A percentile compares a stretch with the other conserved stretches of the same genome.
Evolutionary conservation across 1,284 basidiomycete species (phyloP).

Genomic region (Trametes pubescens): DNA sequence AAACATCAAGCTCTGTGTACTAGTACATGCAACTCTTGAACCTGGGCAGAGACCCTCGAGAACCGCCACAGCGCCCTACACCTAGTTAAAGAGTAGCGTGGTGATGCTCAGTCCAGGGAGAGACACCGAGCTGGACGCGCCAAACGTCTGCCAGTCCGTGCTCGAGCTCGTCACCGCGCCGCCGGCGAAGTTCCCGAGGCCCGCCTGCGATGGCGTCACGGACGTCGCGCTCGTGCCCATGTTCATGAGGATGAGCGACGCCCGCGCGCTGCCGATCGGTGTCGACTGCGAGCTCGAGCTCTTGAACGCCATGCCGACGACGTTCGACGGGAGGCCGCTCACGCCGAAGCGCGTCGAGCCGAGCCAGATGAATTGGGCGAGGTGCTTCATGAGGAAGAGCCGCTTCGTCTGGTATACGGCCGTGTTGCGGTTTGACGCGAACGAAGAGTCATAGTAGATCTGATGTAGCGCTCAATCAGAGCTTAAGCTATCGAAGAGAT

Average conservation of each 20-base stretch:
- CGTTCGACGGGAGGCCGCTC: constrained; percentile 16
- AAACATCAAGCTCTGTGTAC: too few species aligned
- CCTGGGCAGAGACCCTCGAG: background rate
- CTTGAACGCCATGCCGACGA: constrained; percentile 20
- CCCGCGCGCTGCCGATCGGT: constrained; percentile 9
- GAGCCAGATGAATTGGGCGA: constrained; percentile 21
- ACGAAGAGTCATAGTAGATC: constrained; percentile 15
- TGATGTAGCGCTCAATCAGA: background rate
- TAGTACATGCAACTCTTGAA: too few species aligned
- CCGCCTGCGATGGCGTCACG: constrained; percentile 13
- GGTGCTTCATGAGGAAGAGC: constrained; percentile 21
- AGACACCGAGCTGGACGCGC: constrained; percentile 6
- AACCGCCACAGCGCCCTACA: background rate
- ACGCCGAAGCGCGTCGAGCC: constrained; percentile 18
- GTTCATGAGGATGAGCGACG: constrained; percentile 21
- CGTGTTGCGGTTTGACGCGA: constrained; percentile 18
- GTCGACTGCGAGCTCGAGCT: constrained; percentile 8
- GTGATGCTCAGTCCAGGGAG: constrained; percentile 18
- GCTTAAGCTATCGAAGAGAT: background rate
- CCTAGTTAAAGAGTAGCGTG: constrained; percentile 17
- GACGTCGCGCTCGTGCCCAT: constrained; percentile 14
- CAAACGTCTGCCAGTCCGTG: constrained; percentile 19
- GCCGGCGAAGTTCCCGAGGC: constrained; percentile 14
- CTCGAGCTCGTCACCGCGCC: constrained; percentile 18
- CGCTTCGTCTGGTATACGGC: constrained; percentile 18